Evolutionary conservation across 2,329 filamentous ascomycete genomes (phyloP).

Genomic region (Aspergillus uvarum): DNA sequence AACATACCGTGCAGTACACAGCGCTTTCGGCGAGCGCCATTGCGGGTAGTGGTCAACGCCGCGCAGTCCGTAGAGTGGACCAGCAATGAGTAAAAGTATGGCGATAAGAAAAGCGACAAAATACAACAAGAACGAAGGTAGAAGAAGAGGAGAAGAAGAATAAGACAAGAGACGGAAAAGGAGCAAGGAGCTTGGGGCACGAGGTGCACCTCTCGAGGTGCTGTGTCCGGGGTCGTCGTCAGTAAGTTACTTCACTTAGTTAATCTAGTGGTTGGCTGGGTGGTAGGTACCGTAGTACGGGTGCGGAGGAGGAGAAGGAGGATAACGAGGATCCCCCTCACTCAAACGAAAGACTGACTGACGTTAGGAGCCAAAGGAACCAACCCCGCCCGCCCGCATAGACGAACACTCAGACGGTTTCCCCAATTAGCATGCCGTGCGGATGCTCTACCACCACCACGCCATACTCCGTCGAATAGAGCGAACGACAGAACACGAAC

Average conservation of each 20-base stretch:
- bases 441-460: not conserved
- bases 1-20: slow-evolving; percentile 65
- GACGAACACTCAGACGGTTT: not conserved
- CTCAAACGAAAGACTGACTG: slow-evolving; percentile 2
- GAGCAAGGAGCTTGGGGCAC: slow-evolving; percentile 5
- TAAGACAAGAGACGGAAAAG: slow-evolving; percentile 4
- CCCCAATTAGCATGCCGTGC: not conserved
- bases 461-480: not conserved
- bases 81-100: not conserved
- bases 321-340: slow-evolving; percentile 14
- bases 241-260: too few species aligned
- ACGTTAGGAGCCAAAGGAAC: slow-evolving; percentile 19
- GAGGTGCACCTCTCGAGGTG: not conserved
- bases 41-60: slow-evolving; percentile 9
- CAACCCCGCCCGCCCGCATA: slow-evolving; percentile 21
- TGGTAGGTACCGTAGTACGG: not conserved
- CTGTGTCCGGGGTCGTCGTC: too few species aligned
- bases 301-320: slow-evolving; percentile 1
- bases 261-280: not conserved
- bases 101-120: slow-evolving; percentile 3
- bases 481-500: too few species aligned
- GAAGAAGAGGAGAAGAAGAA: not conserved
- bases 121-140: slow-evolving; percentile 1
- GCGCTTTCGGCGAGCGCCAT: slow-evolving; percentile 53
- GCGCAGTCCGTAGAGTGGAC: not conserved